Percentiles rank a stretch among this genome's conserved stretches.
Conservation (phyloP, 306 rosid genomes). For the Trifolium fragiferum region DNA sequence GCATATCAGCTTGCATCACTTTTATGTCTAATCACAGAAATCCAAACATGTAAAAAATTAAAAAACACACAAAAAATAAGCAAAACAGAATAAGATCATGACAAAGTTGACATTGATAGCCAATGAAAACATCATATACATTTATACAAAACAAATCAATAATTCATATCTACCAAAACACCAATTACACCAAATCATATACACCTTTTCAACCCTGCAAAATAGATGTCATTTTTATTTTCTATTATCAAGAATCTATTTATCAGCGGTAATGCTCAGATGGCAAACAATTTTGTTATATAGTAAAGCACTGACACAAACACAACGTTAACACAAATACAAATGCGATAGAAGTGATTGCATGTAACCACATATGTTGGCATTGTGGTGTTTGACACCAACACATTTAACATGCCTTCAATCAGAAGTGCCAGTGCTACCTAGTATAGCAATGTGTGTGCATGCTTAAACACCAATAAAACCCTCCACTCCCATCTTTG, state of each 20-base stretch:
- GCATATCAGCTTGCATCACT: slow-evolving; percentile 96
- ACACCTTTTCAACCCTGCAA: slow-evolving; percentile 6
- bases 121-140: not conserved
- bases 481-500: too few relatives aligned
- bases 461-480: too few relatives aligned
- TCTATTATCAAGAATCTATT: not conserved
- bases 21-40: slow-evolving; percentile 69
- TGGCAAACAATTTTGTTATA: too few relatives aligned
- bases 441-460: too few relatives aligned
- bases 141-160: not conserved
- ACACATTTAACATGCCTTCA: too few relatives aligned
- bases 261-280: not conserved
- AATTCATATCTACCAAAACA: slow-evolving; percentile 22
- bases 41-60: slow-evolving; percentile 5
- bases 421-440: too few relatives aligned
- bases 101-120: slow-evolving; percentile 1
- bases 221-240: not conserved
- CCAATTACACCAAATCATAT: not conserved
- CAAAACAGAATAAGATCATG: not conserved
- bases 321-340: too few relatives aligned
- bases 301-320: not conserved
- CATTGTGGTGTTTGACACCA: not conserved
- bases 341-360: not conserved
- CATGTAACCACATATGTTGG: not conserved
- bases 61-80: slow-evolving; percentile 6